phyloP scores from a whole-genome alignment of 768 basidiomycete species.

The Lentinula aciculospora region DNA sequence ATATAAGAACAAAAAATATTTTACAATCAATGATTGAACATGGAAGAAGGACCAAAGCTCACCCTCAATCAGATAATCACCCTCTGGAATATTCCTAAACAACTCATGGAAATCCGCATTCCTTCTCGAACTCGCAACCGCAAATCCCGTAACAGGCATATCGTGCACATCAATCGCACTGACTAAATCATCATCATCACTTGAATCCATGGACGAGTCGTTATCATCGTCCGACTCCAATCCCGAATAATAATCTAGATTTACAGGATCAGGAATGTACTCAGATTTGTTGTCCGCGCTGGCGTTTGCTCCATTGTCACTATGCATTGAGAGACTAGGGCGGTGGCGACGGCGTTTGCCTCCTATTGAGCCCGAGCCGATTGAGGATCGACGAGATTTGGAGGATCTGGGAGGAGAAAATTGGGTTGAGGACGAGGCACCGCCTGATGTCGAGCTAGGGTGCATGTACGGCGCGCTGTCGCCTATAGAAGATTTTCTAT shows the following conservation, averaged over 20 bases:
- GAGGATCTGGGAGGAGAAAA: conserved; percentile 1
- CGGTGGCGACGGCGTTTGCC: conserved; percentile 10
- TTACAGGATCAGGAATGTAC: conserved; percentile 23
- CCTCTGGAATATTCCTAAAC: conserved; percentile 85
- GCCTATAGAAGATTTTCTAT: conserved; percentile 6
- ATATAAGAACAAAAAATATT: background rate
- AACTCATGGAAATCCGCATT: conserved; percentile 96
- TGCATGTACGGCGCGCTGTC: conserved; percentile 4
- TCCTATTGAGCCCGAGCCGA: background rate
- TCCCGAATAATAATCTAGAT: conserved; percentile 32
- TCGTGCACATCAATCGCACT: conserved; percentile 55
- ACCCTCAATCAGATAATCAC: conserved; percentile 98
- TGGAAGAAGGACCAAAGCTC: conserved; percentile 18
- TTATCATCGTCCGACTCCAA: conserved; percentile 23
- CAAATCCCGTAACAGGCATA: conserved; percentile 93
- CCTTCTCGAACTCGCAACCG: conserved; percentile 90
- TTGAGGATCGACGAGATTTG: conserved; percentile 6
- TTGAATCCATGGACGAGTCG: conserved; percentile 16
- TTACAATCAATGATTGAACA: conserved; percentile 4
- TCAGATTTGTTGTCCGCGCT: conserved; percentile 17
- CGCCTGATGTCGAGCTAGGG: conserved; percentile 6
- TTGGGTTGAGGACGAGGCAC: conserved; percentile 6
- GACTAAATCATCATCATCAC: conserved; percentile 33
- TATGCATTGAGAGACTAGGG: conserved; percentile 19
- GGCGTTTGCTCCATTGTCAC: conserved; percentile 20